These are phyloP conservation scores for Solanum virginianum DNA, from an alignment of 257 asterid species.

Conservation along the genomic window DNA sequence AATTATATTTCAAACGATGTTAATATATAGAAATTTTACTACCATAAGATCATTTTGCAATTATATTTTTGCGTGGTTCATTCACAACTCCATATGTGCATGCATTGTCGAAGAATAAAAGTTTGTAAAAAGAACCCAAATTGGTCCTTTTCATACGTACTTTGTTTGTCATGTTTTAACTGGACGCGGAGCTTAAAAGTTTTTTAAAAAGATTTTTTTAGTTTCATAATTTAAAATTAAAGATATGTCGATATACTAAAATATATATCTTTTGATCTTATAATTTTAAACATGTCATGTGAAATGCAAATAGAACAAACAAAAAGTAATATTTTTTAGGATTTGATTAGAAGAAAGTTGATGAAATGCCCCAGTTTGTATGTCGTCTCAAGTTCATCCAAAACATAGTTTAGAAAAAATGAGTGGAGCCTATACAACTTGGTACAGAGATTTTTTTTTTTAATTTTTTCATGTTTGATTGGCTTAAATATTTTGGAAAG, in stretches of 20 bases:
- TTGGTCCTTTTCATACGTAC: background rate
- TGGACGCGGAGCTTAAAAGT: too few species aligned
- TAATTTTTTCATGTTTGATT: too few species aligned
- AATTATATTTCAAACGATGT: background rate
- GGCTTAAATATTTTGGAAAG: too few species aligned
- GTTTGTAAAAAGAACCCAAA: background rate
- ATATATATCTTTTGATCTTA: too few species aligned
- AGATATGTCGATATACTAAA: too few species aligned
- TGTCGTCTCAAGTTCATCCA: background rate
- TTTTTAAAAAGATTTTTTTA: too few species aligned
- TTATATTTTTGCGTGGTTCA: background rate
- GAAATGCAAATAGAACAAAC: too few species aligned
- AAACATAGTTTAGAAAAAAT: background rate
- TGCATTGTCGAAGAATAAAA: background rate
- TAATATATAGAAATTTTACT: background rate
- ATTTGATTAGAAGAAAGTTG: background rate
- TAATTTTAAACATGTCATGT: too few species aligned
- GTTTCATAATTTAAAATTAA: too few species aligned
- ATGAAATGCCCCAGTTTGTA: background rate
- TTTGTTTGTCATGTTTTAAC: too few species aligned
- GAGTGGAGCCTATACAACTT: background rate
- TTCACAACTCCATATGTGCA: background rate
- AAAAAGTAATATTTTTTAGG: background rate
- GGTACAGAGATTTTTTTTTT: too few species aligned
- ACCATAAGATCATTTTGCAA: background rate